These are phyloP conservation scores for Chrysoporthe puriensis DNA, from an alignment of 2,329 filamentous ascomycete species.

Conservation along the genomic window DNA sequence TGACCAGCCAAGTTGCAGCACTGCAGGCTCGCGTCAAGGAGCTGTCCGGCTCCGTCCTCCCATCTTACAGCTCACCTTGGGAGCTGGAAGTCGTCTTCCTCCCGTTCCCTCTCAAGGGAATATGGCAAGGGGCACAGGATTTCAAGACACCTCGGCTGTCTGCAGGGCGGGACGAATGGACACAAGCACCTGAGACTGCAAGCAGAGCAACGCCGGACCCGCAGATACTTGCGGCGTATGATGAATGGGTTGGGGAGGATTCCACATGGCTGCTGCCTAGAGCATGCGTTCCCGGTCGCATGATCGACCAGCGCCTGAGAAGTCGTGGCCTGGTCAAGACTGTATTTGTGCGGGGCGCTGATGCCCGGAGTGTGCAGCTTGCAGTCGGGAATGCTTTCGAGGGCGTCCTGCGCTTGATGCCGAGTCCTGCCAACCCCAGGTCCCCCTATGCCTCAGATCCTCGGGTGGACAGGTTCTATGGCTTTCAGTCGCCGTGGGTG, in stretches of 20 bases:
- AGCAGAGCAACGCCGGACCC: conserved; percentile 50
- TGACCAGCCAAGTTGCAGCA: conserved; percentile 54
- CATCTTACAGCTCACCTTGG: conserved; percentile 69
- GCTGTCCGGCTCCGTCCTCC: conserved; percentile 61
- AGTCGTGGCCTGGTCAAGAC: conserved; percentile 73
- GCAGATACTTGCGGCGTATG: conserved; percentile 47
- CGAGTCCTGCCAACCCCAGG: conserved; percentile 39
- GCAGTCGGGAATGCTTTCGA: conserved; percentile 67
- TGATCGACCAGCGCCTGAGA: conserved; percentile 71
- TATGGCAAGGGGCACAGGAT: conserved; percentile 57
- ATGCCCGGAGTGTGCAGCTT: conserved; percentile 69
- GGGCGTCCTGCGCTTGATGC: conserved; percentile 53
- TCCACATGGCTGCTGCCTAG: conserved; percentile 69
- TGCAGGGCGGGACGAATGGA: conserved; percentile 53
- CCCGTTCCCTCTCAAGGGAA: conserved; percentile 65
- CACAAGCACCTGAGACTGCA: conserved; percentile 54
- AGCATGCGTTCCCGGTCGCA: conserved; percentile 65
- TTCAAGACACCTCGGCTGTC: conserved; percentile 47
- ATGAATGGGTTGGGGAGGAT: conserved; percentile 52
- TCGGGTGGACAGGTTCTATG: conserved; percentile 54
- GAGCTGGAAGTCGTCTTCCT: conserved; percentile 76
- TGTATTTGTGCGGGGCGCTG: conserved; percentile 63
- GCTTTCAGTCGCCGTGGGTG: conserved; percentile 71
- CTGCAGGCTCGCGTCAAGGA: conserved; percentile 56
- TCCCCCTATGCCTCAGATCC: conserved; percentile 37